Percentiles rank a stretch among this genome's conserved stretches.
These are phyloP conservation scores for Periconia sp. DNA, from an alignment of 2,329 filamentous ascomycete genomes.

Conservation along the genomic window DNA sequence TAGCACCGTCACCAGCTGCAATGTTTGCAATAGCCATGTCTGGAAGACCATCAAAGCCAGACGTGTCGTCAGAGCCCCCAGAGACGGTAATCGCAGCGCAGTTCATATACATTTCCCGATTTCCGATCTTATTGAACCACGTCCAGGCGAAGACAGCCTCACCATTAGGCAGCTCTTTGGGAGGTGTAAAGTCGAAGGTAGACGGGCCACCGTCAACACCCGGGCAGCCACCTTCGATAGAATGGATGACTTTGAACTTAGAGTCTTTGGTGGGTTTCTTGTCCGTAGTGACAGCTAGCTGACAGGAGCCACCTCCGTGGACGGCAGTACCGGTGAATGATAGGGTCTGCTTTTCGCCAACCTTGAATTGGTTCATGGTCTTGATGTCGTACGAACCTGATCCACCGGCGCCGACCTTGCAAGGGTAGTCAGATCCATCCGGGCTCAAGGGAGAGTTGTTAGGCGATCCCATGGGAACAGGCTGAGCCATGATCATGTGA, in stretches of 20 bases:
- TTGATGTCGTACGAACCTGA: too few relatives aligned
- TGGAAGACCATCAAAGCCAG: constrained; percentile 68
- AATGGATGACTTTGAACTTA: constrained; percentile 87
- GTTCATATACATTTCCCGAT: constrained; percentile 97
- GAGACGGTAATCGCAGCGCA: constrained; percentile 77
- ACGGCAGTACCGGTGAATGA: constrained; percentile 74
- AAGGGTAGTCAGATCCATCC: constrained; percentile 75
- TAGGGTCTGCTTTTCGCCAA: constrained; percentile 68
- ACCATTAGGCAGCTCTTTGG: constrained; percentile 73
- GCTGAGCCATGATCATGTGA: constrained; percentile 77
- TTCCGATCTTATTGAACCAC: constrained; percentile 88
- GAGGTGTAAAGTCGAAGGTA: constrained; percentile 74
- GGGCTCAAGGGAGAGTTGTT: constrained; percentile 68
- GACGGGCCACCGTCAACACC: constrained; percentile 49
- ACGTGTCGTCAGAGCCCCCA: constrained; percentile 55
- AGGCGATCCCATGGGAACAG: constrained; percentile 65
- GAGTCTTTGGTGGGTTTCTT: constrained; percentile 68
- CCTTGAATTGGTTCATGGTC: constrained; percentile 65
- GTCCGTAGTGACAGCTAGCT: constrained; percentile 82
- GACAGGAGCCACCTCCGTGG: constrained; percentile 91
- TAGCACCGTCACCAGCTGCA: constrained; percentile 24
- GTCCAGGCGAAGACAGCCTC: constrained; percentile 83
- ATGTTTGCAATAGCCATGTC: constrained; percentile 78
- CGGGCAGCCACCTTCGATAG: constrained; percentile 85
- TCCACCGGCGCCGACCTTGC: constrained; percentile 61